Evolutionary conservation across 2,329 filamentous ascomycete genomes (phyloP), one percentile per base, ranked within the genome.

Genomic region (Sporothrix protearum): DNA sequence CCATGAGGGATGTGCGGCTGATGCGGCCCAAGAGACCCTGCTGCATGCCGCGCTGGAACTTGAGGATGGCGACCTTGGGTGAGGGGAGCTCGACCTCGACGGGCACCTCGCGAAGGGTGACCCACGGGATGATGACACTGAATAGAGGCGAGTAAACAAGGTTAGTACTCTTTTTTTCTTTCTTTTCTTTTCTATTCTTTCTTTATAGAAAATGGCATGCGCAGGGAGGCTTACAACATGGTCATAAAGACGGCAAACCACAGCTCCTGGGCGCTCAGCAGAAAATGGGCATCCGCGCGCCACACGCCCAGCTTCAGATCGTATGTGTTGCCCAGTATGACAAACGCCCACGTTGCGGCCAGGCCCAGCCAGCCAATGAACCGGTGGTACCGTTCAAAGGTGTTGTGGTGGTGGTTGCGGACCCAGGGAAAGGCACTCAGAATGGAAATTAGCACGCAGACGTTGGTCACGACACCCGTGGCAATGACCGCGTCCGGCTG

Each of bases 191-290:
- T n/a, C n/a, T n/a, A n/a, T n/a, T n/a, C n/a, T n/a, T n/a, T n/a
- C n/a, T n/a, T n/a, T n/a, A n/a, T n/a, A n/a, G n/a, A n/a, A n/a
- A n/a, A 22, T 51, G 5, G n/a, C 6, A 4, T n/a, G 47, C 19
- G 22, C 47, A 6, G n/a, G 47, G 47, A 16, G 47, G n/a, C 78
- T 3, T 76, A 81, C 80, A 81, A 81, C 49, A 82, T 72, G 6
- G 80, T 82, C 78, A 82, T 81, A 73, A 81, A 81, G 0, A 80
- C 77, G 14, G 80, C 80, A 71, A 82, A 82, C 80, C 80, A 82
- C n/a, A 82, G 72, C 73, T 81, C 80, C 71, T 82, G 80, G 16
- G 76, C 77, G 69, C 75, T 80, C 68, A 82, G 75, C 49, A 82
- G 73, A 8, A 79, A 76, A 73, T 81, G 68, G 9, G 79, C 76